phyloP scores from a whole-genome alignment of 2,329 filamentous ascomycete species.

The Neonectria coccinea region DNA sequence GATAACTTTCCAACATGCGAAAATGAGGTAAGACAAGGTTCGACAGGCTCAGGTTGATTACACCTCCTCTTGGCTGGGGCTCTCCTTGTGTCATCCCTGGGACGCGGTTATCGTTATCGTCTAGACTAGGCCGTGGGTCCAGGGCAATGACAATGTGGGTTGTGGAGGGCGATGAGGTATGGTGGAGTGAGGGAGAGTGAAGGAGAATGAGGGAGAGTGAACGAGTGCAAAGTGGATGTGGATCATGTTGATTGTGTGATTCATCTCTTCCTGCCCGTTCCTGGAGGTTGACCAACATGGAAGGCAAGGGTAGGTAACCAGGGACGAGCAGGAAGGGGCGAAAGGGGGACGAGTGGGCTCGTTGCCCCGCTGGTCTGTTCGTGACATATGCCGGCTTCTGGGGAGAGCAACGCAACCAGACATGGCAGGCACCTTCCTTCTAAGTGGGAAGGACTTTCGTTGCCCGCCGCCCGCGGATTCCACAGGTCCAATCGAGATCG shows the following conservation, averaged over 20 bases:
- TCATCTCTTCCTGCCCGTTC: not conserved
- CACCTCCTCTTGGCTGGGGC: not conserved
- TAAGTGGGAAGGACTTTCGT: not conserved
- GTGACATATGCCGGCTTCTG: conserved; percentile 19
- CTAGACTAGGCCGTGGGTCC: not conserved
- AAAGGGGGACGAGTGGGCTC: conserved; percentile 1
- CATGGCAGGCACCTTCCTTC: not conserved
- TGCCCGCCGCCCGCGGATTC: too few relatives aligned
- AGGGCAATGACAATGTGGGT: not conserved
- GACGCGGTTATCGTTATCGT: not conserved
- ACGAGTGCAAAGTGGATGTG: not conserved
- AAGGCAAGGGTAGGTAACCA: conserved; percentile 1
- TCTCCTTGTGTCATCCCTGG: not conserved
- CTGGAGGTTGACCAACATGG: not conserved
- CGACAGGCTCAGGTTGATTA: not conserved
- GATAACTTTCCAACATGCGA: not conserved
- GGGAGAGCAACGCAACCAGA: conserved; percentile 1
- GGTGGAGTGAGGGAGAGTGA: conserved; percentile 1
- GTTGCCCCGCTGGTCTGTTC: conserved; percentile 13
- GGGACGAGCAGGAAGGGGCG: conserved; percentile 8
- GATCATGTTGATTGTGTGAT: not conserved
- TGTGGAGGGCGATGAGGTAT: not conserved
- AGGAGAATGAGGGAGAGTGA: not conserved
- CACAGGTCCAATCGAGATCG: too few relatives aligned
- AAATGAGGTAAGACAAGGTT: not conserved